Base-by-base conservation (phyloP, 73 alveolate species). In the Paramecium tetraurelia region DNA sequence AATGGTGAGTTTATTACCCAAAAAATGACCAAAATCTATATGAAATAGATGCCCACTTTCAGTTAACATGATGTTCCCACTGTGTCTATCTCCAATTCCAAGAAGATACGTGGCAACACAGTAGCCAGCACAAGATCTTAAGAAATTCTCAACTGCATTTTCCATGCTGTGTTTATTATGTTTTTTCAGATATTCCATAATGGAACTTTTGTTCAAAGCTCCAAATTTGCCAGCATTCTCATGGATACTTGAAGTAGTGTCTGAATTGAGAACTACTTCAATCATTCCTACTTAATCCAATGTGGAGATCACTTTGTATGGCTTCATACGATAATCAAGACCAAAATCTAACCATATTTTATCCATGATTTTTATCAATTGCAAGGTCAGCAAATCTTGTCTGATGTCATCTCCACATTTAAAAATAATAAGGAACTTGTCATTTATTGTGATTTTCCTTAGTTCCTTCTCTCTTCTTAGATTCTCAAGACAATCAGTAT, bases 331-430 rank as follows among this genome's bases (percentile, higher is more conserved):
- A 93, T 96, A 93, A 92, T 98, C 99, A 33, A 97, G 92, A 46
- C 97, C 98, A 48, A 97, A 92, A 85, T 97, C 98, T 29, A 98
- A 80, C 98, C 99, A 98, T 9, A 98, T 94, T 86, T 96, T 97
- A 89, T 98, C 99, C 99, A 97, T 97, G 38, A 98, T 93, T 92
- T 93, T 97, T 76, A 98, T 92, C 21, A 97, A 85, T 94, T 98
- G 98, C 4, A 98, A 93, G 14, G 98, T 97, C 70, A 98, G 94
- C 36, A 96, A 95, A 93, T 98, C 99, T 92, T 98, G 96, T 69
- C 99, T 93, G 29, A 98, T 93, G 92, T 98, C 99, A 95, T 98
- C 99, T 87, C 99, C 99, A 75, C 95, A 94, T 93, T 98, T 98
- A 70, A 96, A 98, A 41, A 98, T 95, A 5, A 96, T 94, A 38